phyloP scores from a whole-genome alignment of 164 flowering plant species.

The Stephania yunnanensis region DNA sequence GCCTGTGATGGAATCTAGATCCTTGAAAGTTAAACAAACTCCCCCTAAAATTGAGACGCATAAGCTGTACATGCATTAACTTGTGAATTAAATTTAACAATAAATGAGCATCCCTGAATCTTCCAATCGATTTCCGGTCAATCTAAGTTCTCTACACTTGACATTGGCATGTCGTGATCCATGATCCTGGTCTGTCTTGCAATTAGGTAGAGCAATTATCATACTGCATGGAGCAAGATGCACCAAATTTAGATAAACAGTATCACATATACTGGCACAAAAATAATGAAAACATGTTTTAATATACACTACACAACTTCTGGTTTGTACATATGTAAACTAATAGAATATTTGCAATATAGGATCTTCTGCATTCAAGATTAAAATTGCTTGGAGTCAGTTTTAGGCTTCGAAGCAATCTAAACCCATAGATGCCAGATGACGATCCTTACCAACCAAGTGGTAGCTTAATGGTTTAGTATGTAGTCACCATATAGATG shows the following conservation, averaged over 20 bases:
- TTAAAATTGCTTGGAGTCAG: no score
- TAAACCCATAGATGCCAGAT: no score
- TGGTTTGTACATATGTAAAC: no score
- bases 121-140: not conserved
- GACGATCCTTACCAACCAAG: no score
- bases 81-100: not conserved
- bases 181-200: conserved; percentile 36
- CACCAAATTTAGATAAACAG: not conserved
- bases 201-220: conserved; percentile 64
- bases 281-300: no score
- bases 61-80: not conserved
- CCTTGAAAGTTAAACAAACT: not conserved
- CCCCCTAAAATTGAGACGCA: not conserved
- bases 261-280: not conserved
- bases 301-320: no score
- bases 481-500: no score
- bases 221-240: conserved; percentile 42
- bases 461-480: no score
- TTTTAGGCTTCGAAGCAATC: no score
- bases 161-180: conserved; percentile 35
- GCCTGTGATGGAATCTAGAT: no score
- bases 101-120: not conserved
- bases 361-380: not conserved
- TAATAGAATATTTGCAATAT: not conserved
- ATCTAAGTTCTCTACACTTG: conserved; percentile 13